Base-by-base conservation (phyloP, 2,329 filamentous ascomycete genomes). In the Corynespora cassiicola region DNA sequence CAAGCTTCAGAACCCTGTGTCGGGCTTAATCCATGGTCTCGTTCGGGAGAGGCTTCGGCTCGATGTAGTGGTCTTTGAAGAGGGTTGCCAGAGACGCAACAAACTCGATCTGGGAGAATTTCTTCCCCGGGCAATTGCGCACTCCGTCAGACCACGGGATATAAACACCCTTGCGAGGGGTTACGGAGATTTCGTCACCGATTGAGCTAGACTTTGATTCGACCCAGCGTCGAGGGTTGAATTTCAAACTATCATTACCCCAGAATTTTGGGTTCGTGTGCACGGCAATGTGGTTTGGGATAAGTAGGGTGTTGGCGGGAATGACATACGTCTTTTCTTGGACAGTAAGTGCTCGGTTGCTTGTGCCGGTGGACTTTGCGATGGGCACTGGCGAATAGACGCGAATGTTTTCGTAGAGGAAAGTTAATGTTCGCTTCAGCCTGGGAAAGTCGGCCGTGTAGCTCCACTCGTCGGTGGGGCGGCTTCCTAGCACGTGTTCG, bases 361-460 rank as follows among this genome's bases (percentile, higher is more conserved):
- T 10, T 11, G 18, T 15, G 12, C 28, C 21, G 22, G 39, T 40
- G 6, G 25, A 32, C 31, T 50, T 44, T 11, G 41, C 12, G 18
- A 50, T n/a, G n/a, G n/a, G n/a, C n/a, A 22, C 9, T 37, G 32
- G 17, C 22, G 12, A n/a, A 47, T 25, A 2, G 49, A 9, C 4
- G 11, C 5, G 20, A 26, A 26, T n/a, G 12, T 9, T 28, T 47
- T 44, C 53, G 74, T 64, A 27, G 71, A 80, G 74, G 12, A 78
- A 39, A 5, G 74, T 72, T 17, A 75, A 52, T 32, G 64, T 68
- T 1, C 77, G 68, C n/a, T 61, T 63, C 10, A 74, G 64, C 32
- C 62, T 65, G 1, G 75, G 71, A 44, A 71, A 80, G 1, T 66
- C 49, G 0, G 63, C 52, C n/a, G n/a, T n/a, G 2, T 65, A 74